These are phyloP conservation scores for Ceratobasidium sp. DNA, from an alignment of 1,284 basidiomycete species.

Conservation along the genomic window DNA sequence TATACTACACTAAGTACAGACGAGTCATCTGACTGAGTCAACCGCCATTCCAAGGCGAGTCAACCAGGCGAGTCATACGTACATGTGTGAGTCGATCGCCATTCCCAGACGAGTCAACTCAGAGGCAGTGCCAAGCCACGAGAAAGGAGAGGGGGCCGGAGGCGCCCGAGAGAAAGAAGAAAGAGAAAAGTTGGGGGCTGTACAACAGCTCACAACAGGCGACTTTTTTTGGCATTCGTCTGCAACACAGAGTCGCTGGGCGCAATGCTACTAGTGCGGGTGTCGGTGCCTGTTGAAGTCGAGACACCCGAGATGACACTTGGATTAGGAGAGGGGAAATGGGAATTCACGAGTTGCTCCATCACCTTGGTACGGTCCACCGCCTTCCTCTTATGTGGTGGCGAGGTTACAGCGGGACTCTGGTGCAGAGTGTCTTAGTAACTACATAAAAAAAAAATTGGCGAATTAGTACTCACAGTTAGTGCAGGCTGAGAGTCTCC, in stretches of 20 bases:
- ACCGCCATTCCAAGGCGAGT: too few species aligned
- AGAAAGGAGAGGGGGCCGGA: too few species aligned
- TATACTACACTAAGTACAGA: too few species aligned
- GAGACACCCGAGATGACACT: conserved; percentile 4
- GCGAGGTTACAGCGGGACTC: neutral
- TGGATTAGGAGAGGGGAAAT: neutral
- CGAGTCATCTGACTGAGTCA: too few species aligned
- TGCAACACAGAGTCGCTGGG: conserved; percentile 5
- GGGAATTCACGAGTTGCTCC: neutral
- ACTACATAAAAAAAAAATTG: too few species aligned
- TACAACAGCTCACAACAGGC: too few species aligned
- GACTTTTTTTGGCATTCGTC: neutral
- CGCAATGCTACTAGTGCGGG: neutral
- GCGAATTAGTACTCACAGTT: neutral
- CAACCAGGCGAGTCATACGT: too few species aligned
- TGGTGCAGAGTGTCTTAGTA: neutral
- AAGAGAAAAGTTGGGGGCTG: too few species aligned
- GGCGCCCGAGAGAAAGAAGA: too few species aligned
- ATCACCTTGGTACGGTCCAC: neutral
- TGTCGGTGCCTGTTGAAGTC: neutral
- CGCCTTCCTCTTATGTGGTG: neutral
- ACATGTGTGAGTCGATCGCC: too few species aligned
- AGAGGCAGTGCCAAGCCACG: too few species aligned
- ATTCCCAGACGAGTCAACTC: too few species aligned
- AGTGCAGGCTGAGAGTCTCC: neutral